Evolutionary conservation across 805 yeast species (phyloP).

Genomic region (Jamesozyma jinghongensis): DNA sequence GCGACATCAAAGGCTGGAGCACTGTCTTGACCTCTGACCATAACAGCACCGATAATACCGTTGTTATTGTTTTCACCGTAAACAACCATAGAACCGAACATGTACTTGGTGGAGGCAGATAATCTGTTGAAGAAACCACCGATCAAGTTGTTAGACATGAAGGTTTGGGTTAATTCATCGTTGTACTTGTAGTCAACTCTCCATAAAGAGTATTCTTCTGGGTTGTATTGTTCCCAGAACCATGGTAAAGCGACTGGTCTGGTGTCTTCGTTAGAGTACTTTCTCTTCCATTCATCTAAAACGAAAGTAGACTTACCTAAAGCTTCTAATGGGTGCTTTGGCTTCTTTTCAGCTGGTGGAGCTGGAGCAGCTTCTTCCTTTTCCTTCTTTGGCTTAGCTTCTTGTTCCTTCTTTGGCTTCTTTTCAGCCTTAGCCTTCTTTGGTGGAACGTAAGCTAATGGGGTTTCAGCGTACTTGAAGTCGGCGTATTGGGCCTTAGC

Average conservation of each 20-base stretch:
- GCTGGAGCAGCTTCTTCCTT: slow-evolving; percentile 25
- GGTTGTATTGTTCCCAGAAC: slow-evolving; percentile 95
- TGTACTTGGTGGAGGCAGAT: slow-evolving; percentile 80
- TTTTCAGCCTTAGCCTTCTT: slow-evolving; percentile 53
- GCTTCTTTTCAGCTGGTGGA: slow-evolving; percentile 50
- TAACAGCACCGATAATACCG: slow-evolving; percentile 92
- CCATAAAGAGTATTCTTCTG: slow-evolving; percentile 91
- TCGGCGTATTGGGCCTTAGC: slow-evolving; percentile 40
- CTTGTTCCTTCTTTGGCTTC: slow-evolving; percentile 34
- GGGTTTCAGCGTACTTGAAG: slow-evolving; percentile 52
- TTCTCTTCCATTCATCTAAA: slow-evolving; percentile 92
- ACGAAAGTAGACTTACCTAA: slow-evolving; percentile 63
- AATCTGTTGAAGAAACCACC: slow-evolving; percentile 98
- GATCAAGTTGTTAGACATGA: slow-evolving; percentile 96
- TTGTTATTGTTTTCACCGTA: slow-evolving; percentile 98
- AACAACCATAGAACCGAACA: slow-evolving; percentile 90
- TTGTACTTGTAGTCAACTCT: slow-evolving; percentile 95
- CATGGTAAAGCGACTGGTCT: slow-evolving; percentile 90
- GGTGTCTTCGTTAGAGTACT: slow-evolving; percentile 95
- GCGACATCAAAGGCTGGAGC: slow-evolving; percentile 95
- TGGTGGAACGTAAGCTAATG: slow-evolving; percentile 50
- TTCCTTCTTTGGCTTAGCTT: slow-evolving; percentile 11
- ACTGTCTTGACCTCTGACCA: slow-evolving; percentile 89
- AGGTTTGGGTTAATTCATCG: slow-evolving; percentile 92
- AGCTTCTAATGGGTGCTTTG: slow-evolving; percentile 84